A percentile compares a stretch with the other conserved stretches of the same genome.
Evolutionary conservation across 768 basidiomycete species (phyloP).

Genomic region (Guyanaporus albipodus): DNA sequence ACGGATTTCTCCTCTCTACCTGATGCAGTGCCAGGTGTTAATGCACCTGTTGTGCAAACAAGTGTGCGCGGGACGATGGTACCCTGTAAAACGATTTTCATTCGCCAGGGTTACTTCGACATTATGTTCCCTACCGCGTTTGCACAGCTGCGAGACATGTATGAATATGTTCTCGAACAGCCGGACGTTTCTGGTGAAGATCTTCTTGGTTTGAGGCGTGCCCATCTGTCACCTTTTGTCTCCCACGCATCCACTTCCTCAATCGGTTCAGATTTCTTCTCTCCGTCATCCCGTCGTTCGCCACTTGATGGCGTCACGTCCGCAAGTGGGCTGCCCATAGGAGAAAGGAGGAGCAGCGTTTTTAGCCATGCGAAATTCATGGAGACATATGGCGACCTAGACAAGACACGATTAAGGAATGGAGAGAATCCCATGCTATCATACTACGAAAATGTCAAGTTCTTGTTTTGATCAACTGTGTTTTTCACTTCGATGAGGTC

Average conservation of each 20-base stretch:
- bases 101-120: slow-evolving; percentile 95
- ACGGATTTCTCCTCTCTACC: slow-evolving; percentile 90
- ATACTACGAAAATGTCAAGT: slow-evolving; percentile 92
- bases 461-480: slow-evolving; percentile 60
- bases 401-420: slow-evolving; percentile 64
- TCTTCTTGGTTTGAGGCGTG: slow-evolving; percentile 19
- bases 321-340: slow-evolving; percentile 73
- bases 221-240: slow-evolving; percentile 51
- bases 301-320: slow-evolving; percentile 71
- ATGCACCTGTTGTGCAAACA: slow-evolving; percentile 94
- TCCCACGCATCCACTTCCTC: slow-evolving; percentile 46
- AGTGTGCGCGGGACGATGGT: slow-evolving; percentile 81
- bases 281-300: slow-evolving; percentile 48
- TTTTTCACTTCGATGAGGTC: not conserved
- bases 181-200: slow-evolving; percentile 33
- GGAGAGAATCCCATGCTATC: slow-evolving; percentile 88
- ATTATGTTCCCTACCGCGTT: slow-evolving; percentile 98
- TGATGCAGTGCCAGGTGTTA: slow-evolving; percentile 63
- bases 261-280: slow-evolving; percentile 67
- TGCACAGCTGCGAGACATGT: slow-evolving; percentile 80
- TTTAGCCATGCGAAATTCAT: slow-evolving; percentile 89
- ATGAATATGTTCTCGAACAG: slow-evolving; percentile 74
- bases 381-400: slow-evolving; percentile 75
- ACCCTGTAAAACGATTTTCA: slow-evolving; percentile 85
- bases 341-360: slow-evolving; percentile 77